Percentiles rank a stretch among this genome's conserved stretches.
These are phyloP conservation scores for Amaranthus cruentus DNA, from an alignment of 148 eudicot species.

Conservation along the genomic window DNA sequence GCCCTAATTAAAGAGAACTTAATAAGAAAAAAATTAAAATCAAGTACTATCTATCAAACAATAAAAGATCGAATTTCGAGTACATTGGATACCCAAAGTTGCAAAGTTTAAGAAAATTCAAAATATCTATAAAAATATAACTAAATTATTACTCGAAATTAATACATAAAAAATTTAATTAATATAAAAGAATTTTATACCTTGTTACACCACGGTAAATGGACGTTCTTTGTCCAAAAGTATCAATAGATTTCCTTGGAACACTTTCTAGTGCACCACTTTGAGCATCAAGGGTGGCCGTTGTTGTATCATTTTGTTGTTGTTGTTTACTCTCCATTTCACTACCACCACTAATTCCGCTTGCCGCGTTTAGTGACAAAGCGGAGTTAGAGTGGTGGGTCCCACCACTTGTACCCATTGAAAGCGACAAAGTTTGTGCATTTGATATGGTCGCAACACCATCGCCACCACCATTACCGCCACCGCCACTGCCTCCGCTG, in stretches of 20 bases:
- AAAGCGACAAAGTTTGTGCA: constrained; percentile 52
- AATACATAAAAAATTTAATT: not conserved
- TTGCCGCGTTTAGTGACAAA: constrained; percentile 32
- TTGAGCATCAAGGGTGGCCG: constrained; percentile 21
- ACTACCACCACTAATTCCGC: constrained; percentile 28
- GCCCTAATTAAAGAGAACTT: not conserved
- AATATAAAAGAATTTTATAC: constrained; percentile 22
- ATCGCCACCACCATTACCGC: constrained; percentile 14
- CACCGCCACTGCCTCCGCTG: not conserved
- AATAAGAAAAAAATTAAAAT: not conserved
- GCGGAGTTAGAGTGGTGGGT: constrained; percentile 27
- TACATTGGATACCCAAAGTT: constrained; percentile 19
- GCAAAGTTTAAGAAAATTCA: not conserved
- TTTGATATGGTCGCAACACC: constrained; percentile 10
- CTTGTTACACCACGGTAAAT: constrained; percentile 98
- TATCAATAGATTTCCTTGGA: constrained; percentile 72
- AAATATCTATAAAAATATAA: not conserved
- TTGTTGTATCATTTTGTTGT: constrained; percentile 28
- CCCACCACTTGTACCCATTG: constrained; percentile 55
- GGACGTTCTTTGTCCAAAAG: constrained; percentile 92
- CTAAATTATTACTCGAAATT: not conserved
- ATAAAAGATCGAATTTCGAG: constrained; percentile 15
- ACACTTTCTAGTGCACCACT: constrained; percentile 49
- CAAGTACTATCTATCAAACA: not conserved
- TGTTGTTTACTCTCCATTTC: constrained; percentile 37